Percentiles rank a stretch among this genome's conserved stretches.
phyloP scores from a whole-genome alignment of 805 yeast genomes.

The Tetrapisispora phaffii region DNA sequence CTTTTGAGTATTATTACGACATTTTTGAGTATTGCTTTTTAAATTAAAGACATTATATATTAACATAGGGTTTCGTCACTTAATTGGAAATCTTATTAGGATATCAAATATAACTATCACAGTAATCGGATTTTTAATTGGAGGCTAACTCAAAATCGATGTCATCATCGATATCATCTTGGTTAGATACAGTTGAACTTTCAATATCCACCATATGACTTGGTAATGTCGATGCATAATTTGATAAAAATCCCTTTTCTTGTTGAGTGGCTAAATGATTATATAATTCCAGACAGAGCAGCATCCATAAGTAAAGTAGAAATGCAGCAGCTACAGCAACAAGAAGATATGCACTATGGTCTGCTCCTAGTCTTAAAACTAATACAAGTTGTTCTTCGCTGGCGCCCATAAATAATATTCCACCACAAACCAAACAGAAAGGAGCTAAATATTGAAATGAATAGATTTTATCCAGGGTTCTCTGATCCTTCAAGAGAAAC shows the following conservation, averaged over 20 bases:
- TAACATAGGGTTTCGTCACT: too few relatives aligned
- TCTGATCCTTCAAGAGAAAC: constrained; percentile 58
- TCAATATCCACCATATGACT: not conserved
- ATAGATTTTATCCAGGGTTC: constrained; percentile 38
- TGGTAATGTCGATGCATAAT: not conserved
- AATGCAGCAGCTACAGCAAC: constrained; percentile 65
- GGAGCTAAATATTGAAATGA: constrained; percentile 86
- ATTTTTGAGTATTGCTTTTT: too few relatives aligned
- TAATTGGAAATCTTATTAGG: not conserved
- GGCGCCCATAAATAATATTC: constrained; percentile 83
- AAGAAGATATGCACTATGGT: constrained; percentile 74
- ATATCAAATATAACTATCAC: not conserved
- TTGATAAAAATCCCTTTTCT: constrained; percentile 9
- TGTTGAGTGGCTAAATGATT: constrained; percentile 29
- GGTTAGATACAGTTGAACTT: not conserved
- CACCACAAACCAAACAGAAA: constrained; percentile 66
- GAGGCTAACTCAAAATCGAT: constrained; percentile 4
- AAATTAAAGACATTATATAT: too few relatives aligned
- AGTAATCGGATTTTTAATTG: not conserved
- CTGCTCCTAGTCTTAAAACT: constrained; percentile 67
- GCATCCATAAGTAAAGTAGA: constrained; percentile 55
- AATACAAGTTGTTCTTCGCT: constrained; percentile 76
- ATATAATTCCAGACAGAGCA: constrained; percentile 51
- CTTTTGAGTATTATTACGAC: too few relatives aligned
- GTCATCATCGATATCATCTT: not conserved